A percentile compares a stretch with the other conserved stretches of the same genome.
Conservation (phyloP, 257 asterid species). For the Petrea volubilis region DNA sequence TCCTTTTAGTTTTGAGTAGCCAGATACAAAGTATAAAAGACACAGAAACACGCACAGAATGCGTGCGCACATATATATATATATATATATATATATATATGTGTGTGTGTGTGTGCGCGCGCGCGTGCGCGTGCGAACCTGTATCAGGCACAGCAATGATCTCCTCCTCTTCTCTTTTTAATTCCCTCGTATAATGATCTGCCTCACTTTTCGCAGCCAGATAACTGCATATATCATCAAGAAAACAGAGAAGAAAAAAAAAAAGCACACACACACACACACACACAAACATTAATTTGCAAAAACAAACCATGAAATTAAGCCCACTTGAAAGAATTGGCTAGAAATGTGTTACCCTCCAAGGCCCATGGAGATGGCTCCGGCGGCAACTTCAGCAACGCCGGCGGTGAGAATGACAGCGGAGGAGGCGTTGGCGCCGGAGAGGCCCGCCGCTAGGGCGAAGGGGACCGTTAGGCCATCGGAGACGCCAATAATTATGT, state of each 20-base stretch:
- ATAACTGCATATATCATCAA: conserved; percentile 41
- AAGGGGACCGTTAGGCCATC: conserved; percentile 96
- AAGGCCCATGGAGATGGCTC: conserved; percentile 99
- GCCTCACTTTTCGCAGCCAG: conserved; percentile 96
- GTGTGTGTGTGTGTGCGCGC: not conserved
- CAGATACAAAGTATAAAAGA: not conserved
- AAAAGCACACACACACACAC: no score
- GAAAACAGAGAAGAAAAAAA: no score
- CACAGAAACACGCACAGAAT: not conserved
- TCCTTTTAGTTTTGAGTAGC: no score
- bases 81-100: not conserved
- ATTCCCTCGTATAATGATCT: conserved; percentile 81
- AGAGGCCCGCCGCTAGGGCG: conserved; percentile 94
- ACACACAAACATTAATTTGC: not conserved
- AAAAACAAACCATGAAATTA: not conserved
- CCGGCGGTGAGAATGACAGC: conserved; percentile 95
- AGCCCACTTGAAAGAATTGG: not conserved
- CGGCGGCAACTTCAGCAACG: conserved; percentile 92
- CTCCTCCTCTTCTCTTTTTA: conserved; percentile 85
- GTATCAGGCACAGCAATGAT: conserved; percentile 83
- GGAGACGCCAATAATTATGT: conserved; percentile 88
- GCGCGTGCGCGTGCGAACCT: conserved; percentile 38
- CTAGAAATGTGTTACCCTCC: conserved; percentile 72
- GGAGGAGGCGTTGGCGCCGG: conserved; percentile 93
- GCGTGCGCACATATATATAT: not conserved